These are phyloP conservation scores for Blastomyces parvus DNA, from an alignment of 2,329 filamentous ascomycete genomes.

Conservation along the genomic window DNA sequence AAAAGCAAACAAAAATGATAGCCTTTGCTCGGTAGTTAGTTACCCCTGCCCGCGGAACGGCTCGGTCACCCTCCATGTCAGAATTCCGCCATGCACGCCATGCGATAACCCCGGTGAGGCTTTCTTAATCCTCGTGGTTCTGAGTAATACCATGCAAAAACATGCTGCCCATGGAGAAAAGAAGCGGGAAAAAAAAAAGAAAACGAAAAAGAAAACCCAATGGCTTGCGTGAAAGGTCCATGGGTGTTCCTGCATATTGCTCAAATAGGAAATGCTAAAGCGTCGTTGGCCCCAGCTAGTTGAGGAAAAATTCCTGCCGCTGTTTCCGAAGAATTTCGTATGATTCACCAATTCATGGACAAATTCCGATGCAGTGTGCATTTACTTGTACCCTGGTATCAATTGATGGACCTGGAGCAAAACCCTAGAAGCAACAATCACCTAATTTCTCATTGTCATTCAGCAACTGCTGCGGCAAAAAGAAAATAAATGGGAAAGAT, in stretches of 20 bases:
- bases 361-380: neutral
- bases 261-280: neutral
- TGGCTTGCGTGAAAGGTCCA: neutral
- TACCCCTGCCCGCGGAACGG: neutral
- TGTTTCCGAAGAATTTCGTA: neutral
- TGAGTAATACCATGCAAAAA: neutral
- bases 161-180: neutral
- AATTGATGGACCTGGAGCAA: too few relatives aligned
- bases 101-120: neutral
- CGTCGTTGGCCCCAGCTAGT: neutral
- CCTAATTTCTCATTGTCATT: neutral
- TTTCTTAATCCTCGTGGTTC: neutral
- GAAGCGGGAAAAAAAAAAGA: neutral
- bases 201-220: neutral
- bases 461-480: neutral
- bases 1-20: too few relatives aligned
- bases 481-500: neutral
- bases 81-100: neutral
- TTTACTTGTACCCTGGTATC: neutral
- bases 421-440: neutral
- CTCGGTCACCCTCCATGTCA: neutral
- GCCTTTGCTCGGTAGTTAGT: neutral
- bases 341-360: neutral
- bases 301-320: neutral
- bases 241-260: constrained; percentile 5